Evolutionary conservation across 164 flowering plant genomes (phyloP).

Genomic region (Brasenia schreberi): DNA sequence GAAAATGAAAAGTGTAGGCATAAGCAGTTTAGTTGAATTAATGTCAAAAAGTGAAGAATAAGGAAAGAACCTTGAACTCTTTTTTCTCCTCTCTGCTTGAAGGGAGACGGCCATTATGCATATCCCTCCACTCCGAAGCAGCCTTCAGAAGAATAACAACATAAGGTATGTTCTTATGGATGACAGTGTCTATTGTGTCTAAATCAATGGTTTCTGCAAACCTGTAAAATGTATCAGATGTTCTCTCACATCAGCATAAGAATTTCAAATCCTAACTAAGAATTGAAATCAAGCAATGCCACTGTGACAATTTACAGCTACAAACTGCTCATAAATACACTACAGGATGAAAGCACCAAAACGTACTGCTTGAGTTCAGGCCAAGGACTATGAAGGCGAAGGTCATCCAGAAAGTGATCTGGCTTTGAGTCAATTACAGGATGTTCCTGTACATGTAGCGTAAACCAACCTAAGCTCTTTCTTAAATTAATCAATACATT

Average conservation of each 20-base stretch:
- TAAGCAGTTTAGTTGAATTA: conserved; percentile 7
- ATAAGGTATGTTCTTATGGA: conserved; percentile 91
- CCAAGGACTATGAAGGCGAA: conserved; percentile 93
- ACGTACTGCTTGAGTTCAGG: conserved; percentile 70
- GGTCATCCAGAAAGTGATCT: conserved; percentile 92
- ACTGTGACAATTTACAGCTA: too few species aligned
- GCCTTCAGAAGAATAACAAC: conserved; percentile 87
- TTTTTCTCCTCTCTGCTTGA: conserved; percentile 85
- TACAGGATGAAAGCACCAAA: not conserved
- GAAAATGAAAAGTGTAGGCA: not conserved
- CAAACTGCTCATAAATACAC: too few species aligned
- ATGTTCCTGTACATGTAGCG: conserved; percentile 54
- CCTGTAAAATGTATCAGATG: conserved; percentile 18
- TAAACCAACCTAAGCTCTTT: not conserved
- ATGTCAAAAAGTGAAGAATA: not conserved
- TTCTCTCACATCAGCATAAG: not conserved
- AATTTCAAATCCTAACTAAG: too few species aligned
- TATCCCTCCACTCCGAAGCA: conserved; percentile 77
- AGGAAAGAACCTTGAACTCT: conserved; percentile 62
- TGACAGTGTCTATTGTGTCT: conserved; percentile 62
- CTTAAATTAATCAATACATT: not conserved
- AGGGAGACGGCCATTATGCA: conserved; percentile 65
- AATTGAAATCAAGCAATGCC: too few species aligned
- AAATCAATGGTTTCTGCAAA: conserved; percentile 80
- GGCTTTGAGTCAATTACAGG: conserved; percentile 92